Conservation (phyloP, 768 basidiomycete species). For the Pleurotus ostreatus region DNA sequence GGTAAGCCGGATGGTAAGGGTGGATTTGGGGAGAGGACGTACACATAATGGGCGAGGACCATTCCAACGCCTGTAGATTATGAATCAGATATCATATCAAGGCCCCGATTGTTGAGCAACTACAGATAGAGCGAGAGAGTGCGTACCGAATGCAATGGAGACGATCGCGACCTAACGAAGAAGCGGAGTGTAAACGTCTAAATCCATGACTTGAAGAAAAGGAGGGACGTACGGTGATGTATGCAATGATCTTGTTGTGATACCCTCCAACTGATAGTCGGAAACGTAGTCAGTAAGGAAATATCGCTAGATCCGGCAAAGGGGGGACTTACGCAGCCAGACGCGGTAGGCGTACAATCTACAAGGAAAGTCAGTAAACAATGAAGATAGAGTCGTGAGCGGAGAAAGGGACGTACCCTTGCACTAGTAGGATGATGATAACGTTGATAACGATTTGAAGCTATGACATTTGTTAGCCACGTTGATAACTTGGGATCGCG, state of each 20-base stretch:
- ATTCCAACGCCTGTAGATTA: neutral
- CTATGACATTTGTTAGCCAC: too few species aligned
- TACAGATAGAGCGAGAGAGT: too few species aligned
- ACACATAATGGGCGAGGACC: neutral
- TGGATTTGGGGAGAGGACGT: neutral
- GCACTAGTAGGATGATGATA: neutral
- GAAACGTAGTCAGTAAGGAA: neutral
- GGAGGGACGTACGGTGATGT: neutral
- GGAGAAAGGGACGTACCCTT: neutral
- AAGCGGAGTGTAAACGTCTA: neutral
- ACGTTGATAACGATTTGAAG: neutral
- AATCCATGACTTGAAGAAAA: neutral
- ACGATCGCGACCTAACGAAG: neutral
- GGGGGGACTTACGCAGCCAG: neutral
- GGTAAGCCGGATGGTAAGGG: too few species aligned
- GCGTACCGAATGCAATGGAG: neutral
- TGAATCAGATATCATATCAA: too few species aligned
- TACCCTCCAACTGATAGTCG: neutral
- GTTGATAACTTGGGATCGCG: too few species aligned
- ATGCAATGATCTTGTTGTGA: neutral
- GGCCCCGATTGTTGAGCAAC: too few species aligned
- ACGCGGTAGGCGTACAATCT: slow-evolving; percentile 1
- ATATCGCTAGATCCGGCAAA: neutral
- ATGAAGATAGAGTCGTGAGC: neutral
- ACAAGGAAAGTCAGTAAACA: neutral